Conservation (phyloP, 768 basidiomycete genomes). For the Paxillus ammoniavirescens region DNA sequence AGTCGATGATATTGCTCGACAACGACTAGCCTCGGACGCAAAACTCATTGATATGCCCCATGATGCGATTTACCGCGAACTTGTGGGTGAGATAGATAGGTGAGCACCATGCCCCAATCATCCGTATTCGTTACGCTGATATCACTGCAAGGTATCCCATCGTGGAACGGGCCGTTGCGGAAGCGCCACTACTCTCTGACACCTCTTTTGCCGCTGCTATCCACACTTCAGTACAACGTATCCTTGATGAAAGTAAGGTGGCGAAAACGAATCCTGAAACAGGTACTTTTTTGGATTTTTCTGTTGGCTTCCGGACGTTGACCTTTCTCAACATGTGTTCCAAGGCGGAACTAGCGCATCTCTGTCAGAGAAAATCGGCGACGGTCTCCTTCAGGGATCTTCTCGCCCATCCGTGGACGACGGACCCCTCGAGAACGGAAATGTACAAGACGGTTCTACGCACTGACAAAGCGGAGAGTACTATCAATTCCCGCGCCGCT, state of each 20-base stretch:
- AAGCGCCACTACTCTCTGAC: conserved; percentile 49
- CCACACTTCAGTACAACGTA: conserved; percentile 41
- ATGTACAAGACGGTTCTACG: background rate
- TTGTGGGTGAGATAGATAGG: conserved; percentile 75
- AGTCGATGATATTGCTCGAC: conserved; percentile 59
- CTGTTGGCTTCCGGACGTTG: conserved; percentile 4
- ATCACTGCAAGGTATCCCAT: conserved; percentile 55
- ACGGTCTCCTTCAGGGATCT: background rate
- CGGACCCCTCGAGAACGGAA: background rate
- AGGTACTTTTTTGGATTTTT: background rate
- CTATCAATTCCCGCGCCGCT: background rate
- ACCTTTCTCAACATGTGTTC: background rate
- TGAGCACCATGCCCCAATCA: conserved; percentile 17
- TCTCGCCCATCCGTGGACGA: background rate
- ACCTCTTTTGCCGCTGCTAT: conserved; percentile 43
- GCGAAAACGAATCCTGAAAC: background rate
- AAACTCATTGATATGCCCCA: conserved; percentile 51
- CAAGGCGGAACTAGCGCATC: background rate
- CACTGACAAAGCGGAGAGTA: background rate
- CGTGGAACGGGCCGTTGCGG: conserved; percentile 59
- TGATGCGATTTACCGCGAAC: conserved; percentile 55
- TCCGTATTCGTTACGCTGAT: background rate
- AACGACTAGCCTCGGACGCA: conserved; percentile 52
- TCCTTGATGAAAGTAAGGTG: conserved; percentile 41
- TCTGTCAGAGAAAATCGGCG: background rate